A percentile compares a stretch with the other conserved stretches of the same genome.
phyloP scores from a whole-genome alignment of 208 protist genomes.

The Crithidia brevicula region DNA sequence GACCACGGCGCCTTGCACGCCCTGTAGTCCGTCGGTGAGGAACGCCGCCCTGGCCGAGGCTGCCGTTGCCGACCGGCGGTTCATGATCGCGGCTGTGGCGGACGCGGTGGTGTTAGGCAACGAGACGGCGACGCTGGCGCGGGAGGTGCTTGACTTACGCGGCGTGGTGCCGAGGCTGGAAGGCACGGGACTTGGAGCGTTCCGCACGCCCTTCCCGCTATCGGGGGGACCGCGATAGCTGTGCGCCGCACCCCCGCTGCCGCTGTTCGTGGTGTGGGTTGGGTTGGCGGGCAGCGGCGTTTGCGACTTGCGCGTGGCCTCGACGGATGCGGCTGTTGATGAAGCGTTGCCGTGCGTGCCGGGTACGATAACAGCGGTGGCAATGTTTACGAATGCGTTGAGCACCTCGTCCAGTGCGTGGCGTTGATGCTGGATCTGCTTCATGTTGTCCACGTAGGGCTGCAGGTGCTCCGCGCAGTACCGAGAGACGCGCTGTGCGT shows the following conservation, averaged over 20 bases:
- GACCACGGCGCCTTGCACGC: constrained; percentile 42
- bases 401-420: constrained; percentile 42
- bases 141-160: constrained; percentile 21
- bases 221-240: constrained; percentile 12
- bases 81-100: constrained; percentile 1
- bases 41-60: constrained; percentile 33
- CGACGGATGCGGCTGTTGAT: constrained; percentile 8
- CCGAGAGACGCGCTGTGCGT: constrained; percentile 39
- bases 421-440: constrained; percentile 44
- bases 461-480: constrained; percentile 72
- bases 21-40: constrained; percentile 39
- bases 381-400: constrained; percentile 38
- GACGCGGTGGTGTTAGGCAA: constrained; percentile 17
- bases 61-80: constrained; percentile 6
- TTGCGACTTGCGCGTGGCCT: constrained; percentile 7
- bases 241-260: constrained; percentile 11
- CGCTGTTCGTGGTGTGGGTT: background rate
- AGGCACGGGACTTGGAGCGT: background rate
- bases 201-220: constrained; percentile 17
- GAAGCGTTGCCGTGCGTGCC: background rate
- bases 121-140: constrained; percentile 15
- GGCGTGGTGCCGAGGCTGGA: constrained; percentile 29
- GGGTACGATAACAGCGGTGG: constrained; percentile 6
- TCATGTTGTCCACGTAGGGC: constrained; percentile 57
- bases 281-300: constrained; percentile 3